Conservation (phyloP, 2,329 filamentous ascomycete species). For the Thielaviopsis populi region DNA sequence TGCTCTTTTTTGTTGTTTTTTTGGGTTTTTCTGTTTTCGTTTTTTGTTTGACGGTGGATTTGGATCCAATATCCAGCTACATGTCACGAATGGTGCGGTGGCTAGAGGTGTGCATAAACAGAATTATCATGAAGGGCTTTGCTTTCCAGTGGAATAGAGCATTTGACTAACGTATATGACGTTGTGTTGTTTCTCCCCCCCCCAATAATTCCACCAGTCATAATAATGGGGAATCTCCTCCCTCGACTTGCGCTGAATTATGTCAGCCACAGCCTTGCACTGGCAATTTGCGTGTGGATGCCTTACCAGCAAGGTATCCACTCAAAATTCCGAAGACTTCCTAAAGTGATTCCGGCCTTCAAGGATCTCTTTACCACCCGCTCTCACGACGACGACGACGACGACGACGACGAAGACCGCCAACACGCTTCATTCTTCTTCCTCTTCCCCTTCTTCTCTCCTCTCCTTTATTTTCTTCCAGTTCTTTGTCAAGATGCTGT, state of each 20-base stretch:
- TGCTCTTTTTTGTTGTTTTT: slow-evolving; percentile 1
- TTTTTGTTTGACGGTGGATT: background rate
- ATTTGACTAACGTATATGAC: background rate
- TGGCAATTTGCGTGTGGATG: slow-evolving; percentile 4
- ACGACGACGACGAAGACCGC: slow-evolving; percentile 14
- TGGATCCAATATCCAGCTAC: background rate
- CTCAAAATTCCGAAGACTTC: slow-evolving; percentile 16
- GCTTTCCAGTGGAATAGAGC: background rate
- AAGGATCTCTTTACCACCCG: slow-evolving; percentile 13
- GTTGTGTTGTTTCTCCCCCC: background rate
- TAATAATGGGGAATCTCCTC: too few relatives aligned
- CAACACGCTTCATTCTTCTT: slow-evolving; percentile 18
- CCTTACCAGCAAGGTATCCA: slow-evolving; percentile 16
- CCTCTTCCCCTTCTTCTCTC: slow-evolving; percentile 21
- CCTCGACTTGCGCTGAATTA: slow-evolving; percentile 2
- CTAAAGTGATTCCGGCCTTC: slow-evolving; percentile 11
- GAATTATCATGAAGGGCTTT: background rate
- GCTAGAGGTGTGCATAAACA: background rate
- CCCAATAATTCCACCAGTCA: too few relatives aligned
- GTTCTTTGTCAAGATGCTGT: slow-evolving; percentile 33
- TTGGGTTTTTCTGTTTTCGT: background rate
- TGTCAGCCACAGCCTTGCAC: slow-evolving; percentile 15
- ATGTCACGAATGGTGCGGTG: background rate
- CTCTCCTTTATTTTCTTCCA: background rate
- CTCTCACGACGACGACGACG: slow-evolving; percentile 15